Evolutionary conservation across 805 yeast genomes (phyloP).

Genomic region (Torulaspora delbrueckii): DNA sequence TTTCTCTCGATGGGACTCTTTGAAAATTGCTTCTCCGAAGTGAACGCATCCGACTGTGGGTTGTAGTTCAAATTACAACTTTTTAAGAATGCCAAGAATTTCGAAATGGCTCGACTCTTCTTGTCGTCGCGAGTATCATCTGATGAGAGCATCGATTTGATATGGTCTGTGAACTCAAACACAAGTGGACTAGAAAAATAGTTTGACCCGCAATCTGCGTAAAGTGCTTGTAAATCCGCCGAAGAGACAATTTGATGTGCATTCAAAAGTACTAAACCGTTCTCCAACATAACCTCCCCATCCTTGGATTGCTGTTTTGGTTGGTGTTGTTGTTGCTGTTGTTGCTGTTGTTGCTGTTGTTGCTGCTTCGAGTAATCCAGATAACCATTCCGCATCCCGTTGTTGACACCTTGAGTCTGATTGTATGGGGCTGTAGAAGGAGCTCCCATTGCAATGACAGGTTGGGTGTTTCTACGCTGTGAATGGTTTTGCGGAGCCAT

Average conservation of each 20-base stretch:
- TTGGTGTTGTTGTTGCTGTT: constrained; percentile 7
- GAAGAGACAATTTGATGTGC: constrained; percentile 58
- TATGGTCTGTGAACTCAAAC: constrained; percentile 36
- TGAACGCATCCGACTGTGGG: constrained; percentile 35
- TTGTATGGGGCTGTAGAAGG: constrained; percentile 6
- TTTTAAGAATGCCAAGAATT: constrained; percentile 39
- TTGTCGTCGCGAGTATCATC: constrained; percentile 10
- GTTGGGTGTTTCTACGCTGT: constrained; percentile 15
- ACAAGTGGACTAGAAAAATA: constrained; percentile 52
- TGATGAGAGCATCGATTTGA: constrained; percentile 28
- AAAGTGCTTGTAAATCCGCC: constrained; percentile 47
- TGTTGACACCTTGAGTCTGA: constrained; percentile 2
- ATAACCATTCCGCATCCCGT: constrained; percentile 9
- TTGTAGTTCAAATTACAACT: constrained; percentile 44
- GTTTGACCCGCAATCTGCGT: constrained; percentile 41
- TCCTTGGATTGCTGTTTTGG: constrained; percentile 3
- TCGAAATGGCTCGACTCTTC: constrained; percentile 15
- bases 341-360: background rate
- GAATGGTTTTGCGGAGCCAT: constrained; percentile 3
- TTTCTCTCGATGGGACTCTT: constrained; percentile 1
- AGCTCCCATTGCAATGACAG: constrained; percentile 7
- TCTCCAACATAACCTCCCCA: constrained; percentile 44
- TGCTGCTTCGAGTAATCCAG: constrained; percentile 12
- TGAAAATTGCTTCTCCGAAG: constrained; percentile 24
- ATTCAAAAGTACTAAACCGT: constrained; percentile 51